These are phyloP conservation scores for Acacia crassicarpa DNA, from an alignment of 306 rosid genomes.

Conservation along the genomic window DNA sequence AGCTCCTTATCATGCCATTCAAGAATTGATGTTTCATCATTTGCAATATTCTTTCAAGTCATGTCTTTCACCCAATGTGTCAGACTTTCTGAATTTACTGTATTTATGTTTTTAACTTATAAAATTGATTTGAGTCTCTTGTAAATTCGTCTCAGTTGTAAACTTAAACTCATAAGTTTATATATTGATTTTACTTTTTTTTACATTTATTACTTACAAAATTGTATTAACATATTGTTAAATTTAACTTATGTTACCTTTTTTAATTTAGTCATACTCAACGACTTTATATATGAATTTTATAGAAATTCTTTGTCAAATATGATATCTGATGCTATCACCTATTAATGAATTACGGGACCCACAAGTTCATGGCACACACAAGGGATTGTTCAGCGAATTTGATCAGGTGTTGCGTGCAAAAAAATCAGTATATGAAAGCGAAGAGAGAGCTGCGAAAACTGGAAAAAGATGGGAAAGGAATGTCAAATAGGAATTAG, in stretches of 20 bases:
- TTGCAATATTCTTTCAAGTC: not conserved
- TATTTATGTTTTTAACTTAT: no score
- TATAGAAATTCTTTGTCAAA: no score
- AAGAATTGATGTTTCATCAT: not conserved
- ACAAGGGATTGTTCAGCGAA: not conserved
- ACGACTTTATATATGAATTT: no score
- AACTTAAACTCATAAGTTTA: no score
- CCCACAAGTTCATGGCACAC: not conserved
- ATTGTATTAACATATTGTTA: no score
- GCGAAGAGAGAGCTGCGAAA: not conserved
- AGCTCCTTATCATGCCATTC: not conserved
- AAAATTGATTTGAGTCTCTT: no score
- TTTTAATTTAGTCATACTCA: no score
- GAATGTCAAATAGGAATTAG: constrained; percentile 27
- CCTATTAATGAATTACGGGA: not conserved
- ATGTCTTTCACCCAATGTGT: not conserved
- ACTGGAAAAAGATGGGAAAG: not conserved
- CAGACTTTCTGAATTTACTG: fast-evolving
- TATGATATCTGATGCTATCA: no score
- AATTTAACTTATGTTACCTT: no score
- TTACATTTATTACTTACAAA: no score
- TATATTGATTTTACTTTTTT: no score
- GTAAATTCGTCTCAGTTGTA: no score
- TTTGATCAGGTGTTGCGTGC: not conserved
- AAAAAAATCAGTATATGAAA: not conserved